Percentiles rank a stretch among this genome's conserved stretches.
Evolutionary conservation across 2,329 filamentous ascomycete species (phyloP).

Genomic region (Ophiocordyceps australis): DNA sequence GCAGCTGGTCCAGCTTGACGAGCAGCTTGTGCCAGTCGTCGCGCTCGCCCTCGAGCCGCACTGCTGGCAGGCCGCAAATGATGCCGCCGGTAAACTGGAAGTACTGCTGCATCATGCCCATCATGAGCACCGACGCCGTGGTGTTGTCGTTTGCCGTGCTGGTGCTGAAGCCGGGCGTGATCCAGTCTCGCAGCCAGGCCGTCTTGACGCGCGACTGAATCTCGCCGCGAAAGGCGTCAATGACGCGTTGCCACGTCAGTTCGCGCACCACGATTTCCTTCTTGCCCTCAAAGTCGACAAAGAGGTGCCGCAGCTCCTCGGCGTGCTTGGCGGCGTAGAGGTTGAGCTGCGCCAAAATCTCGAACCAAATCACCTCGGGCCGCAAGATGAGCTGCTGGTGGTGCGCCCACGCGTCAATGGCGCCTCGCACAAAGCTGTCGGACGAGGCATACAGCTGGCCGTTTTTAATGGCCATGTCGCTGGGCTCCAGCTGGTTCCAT

Average conservation of each 20-base stretch:
- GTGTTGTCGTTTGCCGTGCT: constrained; percentile 17
- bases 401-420: constrained; percentile 26
- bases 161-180: constrained; percentile 23
- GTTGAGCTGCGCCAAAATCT: constrained; percentile 31
- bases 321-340: constrained; percentile 28
- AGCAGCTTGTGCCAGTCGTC: constrained; percentile 21
- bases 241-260: constrained; percentile 8
- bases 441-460: constrained; percentile 12
- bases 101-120: constrained; percentile 22
- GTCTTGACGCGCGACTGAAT: constrained; percentile 20
- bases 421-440: constrained; percentile 22
- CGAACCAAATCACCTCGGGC: constrained; percentile 36
- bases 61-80: constrained; percentile 22
- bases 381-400: constrained; percentile 30
- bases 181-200: constrained; percentile 20
- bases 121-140: constrained; percentile 23
- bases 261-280: constrained; percentile 17
- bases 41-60: constrained; percentile 19
- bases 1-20: constrained; percentile 20
- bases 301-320: constrained; percentile 23
- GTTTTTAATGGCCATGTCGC: constrained; percentile 3
- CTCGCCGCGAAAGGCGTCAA: constrained; percentile 16
- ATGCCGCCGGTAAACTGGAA: constrained; percentile 17
- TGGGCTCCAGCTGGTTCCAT: constrained; percentile 5
- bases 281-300: constrained; percentile 24